Conservation (phyloP, 495 filamentous ascomycete genomes). For the Tuber brumale region DNA sequence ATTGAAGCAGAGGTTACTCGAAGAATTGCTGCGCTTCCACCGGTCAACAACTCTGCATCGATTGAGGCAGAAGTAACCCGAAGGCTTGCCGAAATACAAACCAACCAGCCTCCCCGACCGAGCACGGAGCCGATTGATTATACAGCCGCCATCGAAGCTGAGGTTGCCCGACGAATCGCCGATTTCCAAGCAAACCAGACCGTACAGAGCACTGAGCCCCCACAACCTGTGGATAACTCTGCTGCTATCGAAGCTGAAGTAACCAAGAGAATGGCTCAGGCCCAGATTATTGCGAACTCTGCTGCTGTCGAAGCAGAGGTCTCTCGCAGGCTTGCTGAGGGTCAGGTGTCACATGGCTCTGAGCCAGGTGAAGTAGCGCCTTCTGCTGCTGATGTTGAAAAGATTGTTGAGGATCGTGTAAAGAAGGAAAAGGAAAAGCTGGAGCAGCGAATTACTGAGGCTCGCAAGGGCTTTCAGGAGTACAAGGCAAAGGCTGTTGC, state of each 20-base stretch:
- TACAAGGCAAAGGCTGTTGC: slow-evolving; percentile 50
- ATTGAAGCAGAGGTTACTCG: slow-evolving; percentile 45
- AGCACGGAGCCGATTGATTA: slow-evolving; percentile 14
- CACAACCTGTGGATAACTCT: slow-evolving; percentile 42
- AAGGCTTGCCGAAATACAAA: slow-evolving; percentile 26
- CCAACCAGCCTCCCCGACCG: not conserved
- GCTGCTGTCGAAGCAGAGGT: slow-evolving; percentile 29
- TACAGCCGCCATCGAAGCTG: slow-evolving; percentile 26
- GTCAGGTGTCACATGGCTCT: slow-evolving; percentile 38
- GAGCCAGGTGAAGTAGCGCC: slow-evolving; percentile 46
- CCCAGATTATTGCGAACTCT: slow-evolving; percentile 15
- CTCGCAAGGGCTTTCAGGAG: slow-evolving; percentile 35
- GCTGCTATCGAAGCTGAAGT: slow-evolving; percentile 39
- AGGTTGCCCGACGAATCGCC: slow-evolving; percentile 31
- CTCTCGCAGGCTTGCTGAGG: slow-evolving; percentile 27
- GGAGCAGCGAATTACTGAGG: slow-evolving; percentile 36
- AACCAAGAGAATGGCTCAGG: slow-evolving; percentile 10
- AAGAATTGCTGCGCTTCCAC: slow-evolving; percentile 48
- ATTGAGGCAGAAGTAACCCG: slow-evolving; percentile 38
- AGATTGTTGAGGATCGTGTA: slow-evolving; percentile 42
- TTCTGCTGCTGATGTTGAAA: slow-evolving; percentile 48
- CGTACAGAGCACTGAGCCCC: slow-evolving; percentile 37
- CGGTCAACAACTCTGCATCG: slow-evolving; percentile 32
- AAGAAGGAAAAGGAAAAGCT: slow-evolving; percentile 29
- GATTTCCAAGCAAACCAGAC: slow-evolving; percentile 15